phyloP scores from a whole-genome alignment of 306 rosid genomes.

The Benincasa hispida region DNA sequence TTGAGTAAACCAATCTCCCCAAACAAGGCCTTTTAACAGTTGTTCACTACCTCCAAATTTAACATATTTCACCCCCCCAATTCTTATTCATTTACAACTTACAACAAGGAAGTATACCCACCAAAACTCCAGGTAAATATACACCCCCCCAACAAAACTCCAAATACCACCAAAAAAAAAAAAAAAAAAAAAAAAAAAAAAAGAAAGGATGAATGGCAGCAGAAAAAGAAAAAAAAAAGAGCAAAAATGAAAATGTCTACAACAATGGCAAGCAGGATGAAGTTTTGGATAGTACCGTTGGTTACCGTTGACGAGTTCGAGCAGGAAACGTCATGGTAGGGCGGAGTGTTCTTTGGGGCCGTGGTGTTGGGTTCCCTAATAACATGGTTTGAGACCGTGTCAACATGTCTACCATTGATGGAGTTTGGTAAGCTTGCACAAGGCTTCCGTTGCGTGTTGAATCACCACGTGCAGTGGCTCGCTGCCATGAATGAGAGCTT shows the following conservation, averaged over 20 bases:
- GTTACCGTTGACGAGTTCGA: neutral
- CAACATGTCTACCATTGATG: conserved; percentile 12
- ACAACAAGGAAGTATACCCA: conserved; percentile 9
- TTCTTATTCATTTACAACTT: conserved; percentile 12
- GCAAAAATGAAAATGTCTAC: neutral
- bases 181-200: neutral
- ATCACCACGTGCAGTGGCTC: conserved; percentile 13
- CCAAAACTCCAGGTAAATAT: conserved; percentile 7
- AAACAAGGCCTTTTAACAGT: neutral
- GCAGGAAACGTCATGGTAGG: conserved; percentile 5
- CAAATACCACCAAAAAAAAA: neutral
- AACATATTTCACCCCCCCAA: neutral
- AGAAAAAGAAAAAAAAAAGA: too few relatives aligned
- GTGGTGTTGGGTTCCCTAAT: neutral
- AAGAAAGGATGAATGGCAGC: neutral
- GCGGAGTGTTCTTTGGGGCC: conserved; percentile 5
- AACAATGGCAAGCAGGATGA: neutral
- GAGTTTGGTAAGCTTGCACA: conserved; percentile 11
- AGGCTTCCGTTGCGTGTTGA: conserved; percentile 2
- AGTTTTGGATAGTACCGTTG: neutral
- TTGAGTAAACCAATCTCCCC: neutral
- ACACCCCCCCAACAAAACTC: conserved; percentile 1
- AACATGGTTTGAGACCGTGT: conserved; percentile 7
- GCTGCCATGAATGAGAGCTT: conserved; percentile 15
- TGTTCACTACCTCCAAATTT: neutral